Evolutionary conservation across 768 basidiomycete genomes (phyloP).

Genomic region (Porpolomopsis calyptriformis): DNA sequence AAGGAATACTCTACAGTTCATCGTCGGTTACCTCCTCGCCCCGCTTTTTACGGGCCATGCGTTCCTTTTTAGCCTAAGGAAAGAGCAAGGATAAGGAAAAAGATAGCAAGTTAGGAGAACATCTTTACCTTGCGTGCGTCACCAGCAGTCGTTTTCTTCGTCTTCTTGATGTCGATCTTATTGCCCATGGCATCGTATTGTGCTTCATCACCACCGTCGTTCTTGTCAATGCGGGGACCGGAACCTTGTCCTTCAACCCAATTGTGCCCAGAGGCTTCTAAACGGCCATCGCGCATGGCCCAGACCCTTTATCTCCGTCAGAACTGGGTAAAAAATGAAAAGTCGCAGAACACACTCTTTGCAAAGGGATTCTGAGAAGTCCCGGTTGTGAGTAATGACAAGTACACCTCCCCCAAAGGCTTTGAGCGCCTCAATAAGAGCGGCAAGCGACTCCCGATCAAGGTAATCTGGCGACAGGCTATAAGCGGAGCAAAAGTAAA

Average conservation of each 20-base stretch:
- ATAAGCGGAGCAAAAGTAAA: too few relatives aligned
- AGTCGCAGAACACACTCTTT: slow-evolving; percentile 42
- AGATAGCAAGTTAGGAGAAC: neutral
- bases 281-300: slow-evolving; percentile 96
- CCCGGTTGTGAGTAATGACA: slow-evolving; percentile 94
- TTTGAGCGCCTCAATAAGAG: slow-evolving; percentile 97
- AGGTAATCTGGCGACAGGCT: slow-evolving; percentile 70
- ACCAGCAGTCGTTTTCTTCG: slow-evolving; percentile 71
- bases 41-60: slow-evolving; percentile 80
- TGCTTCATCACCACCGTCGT: slow-evolving; percentile 81
- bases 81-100: slow-evolving; percentile 3
- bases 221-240: slow-evolving; percentile 91
- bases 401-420: slow-evolving; percentile 97
- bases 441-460: slow-evolving; percentile 98
- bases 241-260: slow-evolving; percentile 99
- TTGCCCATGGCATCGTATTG: slow-evolving; percentile 97
- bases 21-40: slow-evolving; percentile 73
- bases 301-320: slow-evolving; percentile 54
- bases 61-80: slow-evolving; percentile 76
- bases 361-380: slow-evolving; percentile 99
- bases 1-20: slow-evolving; percentile 33
- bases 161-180: slow-evolving; percentile 81
- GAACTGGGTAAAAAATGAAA: neutral
- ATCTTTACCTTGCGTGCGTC: slow-evolving; percentile 68
- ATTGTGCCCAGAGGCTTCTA: slow-evolving; percentile 97